Evolutionary conservation across 495 filamentous ascomycete genomes (phyloP).

Genomic region (Amniculicola lignicola): DNA sequence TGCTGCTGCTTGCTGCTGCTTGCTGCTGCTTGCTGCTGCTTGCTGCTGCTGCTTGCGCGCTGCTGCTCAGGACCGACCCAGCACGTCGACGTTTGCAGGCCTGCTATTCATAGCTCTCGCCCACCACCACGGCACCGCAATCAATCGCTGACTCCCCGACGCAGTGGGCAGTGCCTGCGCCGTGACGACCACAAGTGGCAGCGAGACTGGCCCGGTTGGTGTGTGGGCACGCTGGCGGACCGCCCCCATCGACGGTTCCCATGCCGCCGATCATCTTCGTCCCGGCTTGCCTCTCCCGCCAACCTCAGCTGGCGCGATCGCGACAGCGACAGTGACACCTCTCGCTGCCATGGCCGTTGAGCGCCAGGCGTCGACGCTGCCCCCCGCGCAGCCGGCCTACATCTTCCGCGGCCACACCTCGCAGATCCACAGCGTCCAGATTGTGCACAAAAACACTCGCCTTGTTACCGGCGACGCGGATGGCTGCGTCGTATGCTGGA

Average conservation of each 20-base stretch:
- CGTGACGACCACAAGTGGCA: not conserved
- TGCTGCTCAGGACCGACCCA: not conserved
- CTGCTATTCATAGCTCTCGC: constrained; percentile 8
- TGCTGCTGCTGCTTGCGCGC: not conserved
- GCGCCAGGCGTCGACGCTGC: constrained; percentile 37
- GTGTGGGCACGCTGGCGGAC: not conserved
- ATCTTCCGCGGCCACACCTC: constrained; percentile 83
- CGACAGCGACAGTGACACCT: not conserved
- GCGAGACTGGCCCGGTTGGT: not conserved
- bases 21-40: too few species aligned
- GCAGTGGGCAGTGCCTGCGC: constrained; percentile 24
- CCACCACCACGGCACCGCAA: not conserved
- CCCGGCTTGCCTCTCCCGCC: constrained; percentile 23
- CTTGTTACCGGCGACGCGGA: constrained; percentile 86
- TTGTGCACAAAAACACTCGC: constrained; percentile 69
- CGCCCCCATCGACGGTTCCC: constrained; percentile 20
- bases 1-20: not conserved
- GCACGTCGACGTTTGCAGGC: not conserved
- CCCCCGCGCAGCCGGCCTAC: constrained; percentile 71
- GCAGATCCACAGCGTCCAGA: constrained; percentile 73
- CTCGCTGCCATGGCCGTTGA: constrained; percentile 11
- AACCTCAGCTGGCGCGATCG: not conserved
- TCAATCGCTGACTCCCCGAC: not conserved
- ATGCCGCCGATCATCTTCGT: constrained; percentile 28
- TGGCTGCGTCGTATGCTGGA: constrained; percentile 86